Evolutionary conservation across 2,329 filamentous ascomycete genomes (phyloP), one percentile per base, ranked within the genome.

Genomic region (Paecilomyces sp.): DNA sequence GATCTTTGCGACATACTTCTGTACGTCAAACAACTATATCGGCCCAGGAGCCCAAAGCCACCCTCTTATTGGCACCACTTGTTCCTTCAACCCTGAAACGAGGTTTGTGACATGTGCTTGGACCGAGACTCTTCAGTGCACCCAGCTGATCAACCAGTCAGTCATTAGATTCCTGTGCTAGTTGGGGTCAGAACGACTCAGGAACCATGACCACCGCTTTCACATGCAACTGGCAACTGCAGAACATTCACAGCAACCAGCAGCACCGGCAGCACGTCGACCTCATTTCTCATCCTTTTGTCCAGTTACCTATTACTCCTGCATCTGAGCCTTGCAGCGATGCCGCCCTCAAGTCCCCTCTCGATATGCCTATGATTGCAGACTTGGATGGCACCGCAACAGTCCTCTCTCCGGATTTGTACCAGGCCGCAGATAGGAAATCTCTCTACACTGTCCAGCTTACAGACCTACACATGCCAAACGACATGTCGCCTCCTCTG

Each of bases 361-460:
- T 57, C 47, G 59, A 60, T 54, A 56, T 58, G 50, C 22, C 62
- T 12, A 30, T 63, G 30, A 58, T 61, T n/a, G 30, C 61, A 25
- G 33, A 58, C 31, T 53, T 58, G 54, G 55, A 62, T 58, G 54
- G 57, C 28, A 52, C 59, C 47, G 51, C 65, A 36, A 30, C 58
- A 52, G 50, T 61, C 30, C 57, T 58, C n/a, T 59, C 62, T 15
- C 59, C 61, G 12, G 56, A 54, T 57, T 28, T 63, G 54, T 57
- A 31, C 51, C 55, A 54, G 58, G 57, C 63, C 11, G 61, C 67
- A 13, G 62, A 68, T 57, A 58, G 55, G 13, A 66, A 66, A 54
- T 59, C 65, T 24, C 66, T 64, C 36, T 68, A 65, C 60, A 63
- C 68, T 3, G 51, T 67, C 36, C 60, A 66, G 47, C 57, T 66